Conservation (phyloP, 192 early-diverging fungal genomes). For the Oehlia diaphana region DNA sequence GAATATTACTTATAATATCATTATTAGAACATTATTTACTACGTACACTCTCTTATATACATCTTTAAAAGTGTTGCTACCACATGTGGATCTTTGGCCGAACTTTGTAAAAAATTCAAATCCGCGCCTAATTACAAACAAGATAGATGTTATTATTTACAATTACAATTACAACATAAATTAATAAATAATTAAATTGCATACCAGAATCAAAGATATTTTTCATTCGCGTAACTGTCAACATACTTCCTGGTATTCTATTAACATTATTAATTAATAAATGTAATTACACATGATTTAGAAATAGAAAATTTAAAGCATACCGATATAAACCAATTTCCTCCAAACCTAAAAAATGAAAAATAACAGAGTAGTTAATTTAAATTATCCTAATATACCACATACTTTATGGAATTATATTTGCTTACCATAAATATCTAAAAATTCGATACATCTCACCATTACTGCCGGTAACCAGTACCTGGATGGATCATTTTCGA, state of each 20-base stretch:
- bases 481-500: slow-evolving; percentile 18
- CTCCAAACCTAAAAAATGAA: slow-evolving; percentile 8
- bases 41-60: slow-evolving; percentile 62
- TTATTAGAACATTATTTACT: background rate
- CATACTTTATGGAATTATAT: too few species aligned
- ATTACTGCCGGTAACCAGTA: slow-evolving; percentile 24
- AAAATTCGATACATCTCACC: slow-evolving; percentile 26
- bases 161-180: background rate
- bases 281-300: background rate
- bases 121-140: slow-evolving; percentile 10
- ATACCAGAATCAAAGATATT: slow-evolving; percentile 18
- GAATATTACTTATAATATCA: too few species aligned
- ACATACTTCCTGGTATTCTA: slow-evolving; percentile 17
- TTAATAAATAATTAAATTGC: background rate
- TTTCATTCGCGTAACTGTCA: slow-evolving; percentile 1
- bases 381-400: too few species aligned
- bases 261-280: background rate
- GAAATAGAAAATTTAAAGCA: background rate
- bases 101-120: slow-evolving; percentile 26
- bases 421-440: slow-evolving; percentile 21
- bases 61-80: slow-evolving; percentile 60
- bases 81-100: slow-evolving; percentile 51
- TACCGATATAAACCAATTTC: slow-evolving; percentile 26
- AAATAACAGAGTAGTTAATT: background rate
- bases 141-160: background rate